These are phyloP conservation scores for Acer saccharum DNA, from an alignment of 345 rosid genomes.

Conservation along the genomic window DNA sequence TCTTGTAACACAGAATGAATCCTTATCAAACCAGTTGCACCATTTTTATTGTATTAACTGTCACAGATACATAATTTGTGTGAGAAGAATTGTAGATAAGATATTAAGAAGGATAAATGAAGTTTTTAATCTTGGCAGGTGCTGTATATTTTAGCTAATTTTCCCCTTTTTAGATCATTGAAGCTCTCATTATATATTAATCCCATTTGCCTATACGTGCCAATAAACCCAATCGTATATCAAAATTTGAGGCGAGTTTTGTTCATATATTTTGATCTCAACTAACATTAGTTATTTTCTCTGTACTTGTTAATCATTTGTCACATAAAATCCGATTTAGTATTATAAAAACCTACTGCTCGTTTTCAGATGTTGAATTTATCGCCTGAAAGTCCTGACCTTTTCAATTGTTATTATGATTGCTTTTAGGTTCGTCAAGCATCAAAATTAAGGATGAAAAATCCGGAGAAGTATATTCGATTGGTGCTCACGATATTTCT, in stretches of 20 bases:
- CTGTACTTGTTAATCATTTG: background rate
- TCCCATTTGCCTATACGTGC: background rate
- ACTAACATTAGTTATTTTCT: background rate
- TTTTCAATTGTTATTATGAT: conserved; percentile 8
- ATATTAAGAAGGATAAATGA: background rate
- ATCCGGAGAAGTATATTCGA: conserved; percentile 44
- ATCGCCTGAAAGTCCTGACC: background rate
- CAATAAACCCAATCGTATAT: too few relatives aligned
- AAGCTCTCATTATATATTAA: background rate
- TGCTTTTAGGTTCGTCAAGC: conserved; percentile 68
- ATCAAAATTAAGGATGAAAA: conserved; percentile 62
- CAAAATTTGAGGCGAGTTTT: background rate
- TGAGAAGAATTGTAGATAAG: background rate
- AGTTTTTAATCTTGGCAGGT: background rate
- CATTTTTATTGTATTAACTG: background rate
- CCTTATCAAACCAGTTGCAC: background rate
- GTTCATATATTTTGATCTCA: background rate
- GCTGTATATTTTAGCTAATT: background rate
- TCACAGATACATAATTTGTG: background rate
- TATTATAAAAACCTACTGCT: background rate
- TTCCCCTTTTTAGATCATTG: background rate
- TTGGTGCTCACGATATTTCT: conserved; percentile 53
- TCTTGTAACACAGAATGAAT: background rate
- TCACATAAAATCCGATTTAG: too few relatives aligned
- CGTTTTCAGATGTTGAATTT: background rate